These are phyloP conservation scores for Botrytis sinoallii DNA, from an alignment of 2,329 filamentous ascomycete species.

Conservation along the genomic window DNA sequence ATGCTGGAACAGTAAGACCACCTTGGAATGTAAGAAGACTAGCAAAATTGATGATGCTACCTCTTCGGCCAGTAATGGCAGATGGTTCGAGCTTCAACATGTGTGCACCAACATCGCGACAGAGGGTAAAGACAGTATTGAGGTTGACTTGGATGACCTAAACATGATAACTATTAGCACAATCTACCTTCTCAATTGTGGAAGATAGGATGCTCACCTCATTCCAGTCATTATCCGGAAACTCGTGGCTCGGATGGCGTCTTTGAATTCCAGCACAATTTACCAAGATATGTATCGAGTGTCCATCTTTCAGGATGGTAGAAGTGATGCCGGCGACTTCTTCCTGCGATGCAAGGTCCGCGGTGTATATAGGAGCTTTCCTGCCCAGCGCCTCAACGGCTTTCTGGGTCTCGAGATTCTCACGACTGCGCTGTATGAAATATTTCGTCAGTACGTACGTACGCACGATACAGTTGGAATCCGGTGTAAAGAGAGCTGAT, in stretches of 20 bases:
- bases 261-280: constrained; percentile 45
- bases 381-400: constrained; percentile 64
- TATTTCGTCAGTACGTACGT: not conserved
- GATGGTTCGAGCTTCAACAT: constrained; percentile 61
- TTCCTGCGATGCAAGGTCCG: constrained; percentile 61
- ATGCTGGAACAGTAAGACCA: constrained; percentile 83
- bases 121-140: constrained; percentile 73
- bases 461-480: too few species aligned
- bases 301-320: constrained; percentile 52
- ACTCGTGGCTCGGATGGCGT: constrained; percentile 40
- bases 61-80: constrained; percentile 71
- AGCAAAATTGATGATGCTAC: constrained; percentile 80
- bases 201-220: constrained; percentile 60
- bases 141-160: constrained; percentile 79
- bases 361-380: constrained; percentile 63
- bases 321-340: constrained; percentile 61
- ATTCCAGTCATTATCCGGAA: constrained; percentile 41
- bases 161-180: constrained; percentile 28
- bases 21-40: constrained; percentile 88
- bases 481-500: constrained; percentile 8
- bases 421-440: constrained; percentile 31
- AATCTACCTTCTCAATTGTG: constrained; percentile 42
- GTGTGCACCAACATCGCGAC: constrained; percentile 74
- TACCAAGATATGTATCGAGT: constrained; percentile 45
- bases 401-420: constrained; percentile 50